Conservation (phyloP, 2,329 filamentous ascomycete genomes). For the Thielaviopsis euricoi region DNA sequence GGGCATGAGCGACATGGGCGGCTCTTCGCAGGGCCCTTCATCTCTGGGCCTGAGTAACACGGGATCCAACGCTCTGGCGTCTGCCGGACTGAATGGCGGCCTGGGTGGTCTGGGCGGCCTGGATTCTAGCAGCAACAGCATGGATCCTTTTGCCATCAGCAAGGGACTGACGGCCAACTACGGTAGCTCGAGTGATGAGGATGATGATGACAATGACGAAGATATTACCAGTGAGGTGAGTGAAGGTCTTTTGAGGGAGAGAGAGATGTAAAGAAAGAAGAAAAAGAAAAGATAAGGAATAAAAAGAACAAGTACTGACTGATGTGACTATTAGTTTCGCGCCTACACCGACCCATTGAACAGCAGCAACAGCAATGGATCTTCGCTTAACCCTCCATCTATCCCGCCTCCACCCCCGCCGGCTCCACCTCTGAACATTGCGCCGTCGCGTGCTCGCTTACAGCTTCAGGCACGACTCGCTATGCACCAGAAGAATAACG, state of each 20-base stretch:
- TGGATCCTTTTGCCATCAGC: conserved; percentile 56
- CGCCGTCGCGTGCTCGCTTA: conserved; percentile 69
- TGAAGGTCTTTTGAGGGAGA: conserved; percentile 13
- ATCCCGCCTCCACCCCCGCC: conserved; percentile 49
- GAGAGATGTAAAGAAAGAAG: not conserved
- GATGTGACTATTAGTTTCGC: conserved; percentile 30
- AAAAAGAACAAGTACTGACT: not conserved
- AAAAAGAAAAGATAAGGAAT: not conserved
- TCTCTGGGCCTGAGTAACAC: conserved; percentile 15
- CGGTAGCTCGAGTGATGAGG: conserved; percentile 86
- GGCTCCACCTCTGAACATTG: conserved; percentile 65
- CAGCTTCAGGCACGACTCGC: conserved; percentile 82
- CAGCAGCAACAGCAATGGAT: conserved; percentile 24
- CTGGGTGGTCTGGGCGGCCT: conserved; percentile 19
- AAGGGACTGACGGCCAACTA: conserved; percentile 74
- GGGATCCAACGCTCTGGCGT: conserved; percentile 56
- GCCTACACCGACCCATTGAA: conserved; percentile 40
- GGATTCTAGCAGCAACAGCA: conserved; percentile 41
- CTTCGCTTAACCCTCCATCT: conserved; percentile 38
- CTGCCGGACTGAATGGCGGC: conserved; percentile 58
- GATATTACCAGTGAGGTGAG: conserved; percentile 54
- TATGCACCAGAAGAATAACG: conserved; percentile 50
- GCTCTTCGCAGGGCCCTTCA: conserved; percentile 26
- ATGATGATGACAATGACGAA: conserved; percentile 77
- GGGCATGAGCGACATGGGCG: conserved; percentile 31